phyloP scores from a whole-genome alignment of 805 yeast genomes.

The Zygosaccharomyces kombuchaensis region DNA sequence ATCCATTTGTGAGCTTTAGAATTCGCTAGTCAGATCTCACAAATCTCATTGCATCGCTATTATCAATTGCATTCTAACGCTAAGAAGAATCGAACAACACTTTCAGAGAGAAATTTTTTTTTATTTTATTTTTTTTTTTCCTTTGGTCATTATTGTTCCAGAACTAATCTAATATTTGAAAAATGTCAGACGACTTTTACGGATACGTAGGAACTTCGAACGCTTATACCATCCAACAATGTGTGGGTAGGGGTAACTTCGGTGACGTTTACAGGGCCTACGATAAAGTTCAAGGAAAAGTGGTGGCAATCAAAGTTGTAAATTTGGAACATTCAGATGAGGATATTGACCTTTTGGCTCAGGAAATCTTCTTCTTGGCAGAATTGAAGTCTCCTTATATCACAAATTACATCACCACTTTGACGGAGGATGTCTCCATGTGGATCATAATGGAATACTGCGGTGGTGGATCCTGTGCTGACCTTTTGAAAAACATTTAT shows the following conservation, averaged over 20 bases:
- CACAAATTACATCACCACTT: constrained; percentile 62
- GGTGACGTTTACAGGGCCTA: constrained; percentile 77
- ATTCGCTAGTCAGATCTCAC: constrained; percentile 6
- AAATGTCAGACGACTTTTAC: constrained; percentile 5
- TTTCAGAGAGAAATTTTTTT: background rate
- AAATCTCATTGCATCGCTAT: constrained; percentile 1
- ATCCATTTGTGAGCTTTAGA: constrained; percentile 3
- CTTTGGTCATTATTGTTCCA: background rate
- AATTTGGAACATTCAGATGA: constrained; percentile 77
- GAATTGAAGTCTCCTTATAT: constrained; percentile 62
- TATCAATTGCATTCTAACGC: background rate
- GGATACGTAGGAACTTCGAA: constrained; percentile 24
- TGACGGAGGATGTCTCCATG: constrained; percentile 60
- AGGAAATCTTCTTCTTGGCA: constrained; percentile 74
- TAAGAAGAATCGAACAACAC: background rate
- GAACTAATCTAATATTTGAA: background rate
- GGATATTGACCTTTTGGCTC: constrained; percentile 63
- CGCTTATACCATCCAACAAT: constrained; percentile 41
- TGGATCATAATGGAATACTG: constrained; percentile 95
- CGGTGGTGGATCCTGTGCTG: constrained; percentile 90
- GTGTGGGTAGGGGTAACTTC: constrained; percentile 80
- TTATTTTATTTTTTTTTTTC: background rate
- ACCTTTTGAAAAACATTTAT: constrained; percentile 48
- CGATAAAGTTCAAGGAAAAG: constrained; percentile 35
- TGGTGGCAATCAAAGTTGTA: constrained; percentile 83